Evolutionary conservation across 2,329 filamentous ascomycete genomes (phyloP).

Genomic region (Colletotrichum cordylinicola): DNA sequence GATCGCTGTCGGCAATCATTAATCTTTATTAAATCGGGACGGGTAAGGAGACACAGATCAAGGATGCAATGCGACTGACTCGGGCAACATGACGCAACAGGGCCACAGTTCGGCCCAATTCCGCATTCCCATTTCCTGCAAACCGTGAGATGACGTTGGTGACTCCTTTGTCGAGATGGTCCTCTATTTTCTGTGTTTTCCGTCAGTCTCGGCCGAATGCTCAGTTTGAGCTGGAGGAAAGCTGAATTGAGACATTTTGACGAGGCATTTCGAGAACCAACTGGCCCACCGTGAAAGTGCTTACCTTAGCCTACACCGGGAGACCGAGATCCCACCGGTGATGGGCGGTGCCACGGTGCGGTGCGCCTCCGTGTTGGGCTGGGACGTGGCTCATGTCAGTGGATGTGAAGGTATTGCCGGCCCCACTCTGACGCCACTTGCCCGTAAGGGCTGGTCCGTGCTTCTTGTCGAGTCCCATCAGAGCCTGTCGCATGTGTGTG

Average conservation of each 20-base stretch:
- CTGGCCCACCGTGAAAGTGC: not conserved
- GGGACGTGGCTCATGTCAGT: not conserved
- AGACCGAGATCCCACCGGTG: not conserved
- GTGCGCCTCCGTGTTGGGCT: not conserved
- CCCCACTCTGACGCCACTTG: not conserved
- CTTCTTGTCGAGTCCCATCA: not conserved
- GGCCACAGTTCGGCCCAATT: slow-evolving; percentile 6
- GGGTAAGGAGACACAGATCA: not conserved
- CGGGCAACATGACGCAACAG: slow-evolving; percentile 12
- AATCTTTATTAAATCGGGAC: not conserved
- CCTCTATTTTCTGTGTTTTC: not conserved
- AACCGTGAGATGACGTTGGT: not conserved
- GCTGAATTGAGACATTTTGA: not conserved
- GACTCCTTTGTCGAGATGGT: accelerated
- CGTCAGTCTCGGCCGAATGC: not conserved
- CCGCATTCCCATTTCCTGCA: not conserved
- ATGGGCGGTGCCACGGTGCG: too few species aligned
- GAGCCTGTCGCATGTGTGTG: not conserved
- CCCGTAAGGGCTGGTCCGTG: not conserved
- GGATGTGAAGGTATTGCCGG: not conserved
- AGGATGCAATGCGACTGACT: not conserved
- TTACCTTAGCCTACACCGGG: not conserved
- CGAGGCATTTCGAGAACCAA: not conserved
- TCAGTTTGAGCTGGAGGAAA: not conserved
- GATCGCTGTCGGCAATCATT: not conserved